Evolutionary conservation across 1,139 yeast genomes (phyloP), one percentile per base, ranked within the genome.

Genomic region (Taiozyma sp.): DNA sequence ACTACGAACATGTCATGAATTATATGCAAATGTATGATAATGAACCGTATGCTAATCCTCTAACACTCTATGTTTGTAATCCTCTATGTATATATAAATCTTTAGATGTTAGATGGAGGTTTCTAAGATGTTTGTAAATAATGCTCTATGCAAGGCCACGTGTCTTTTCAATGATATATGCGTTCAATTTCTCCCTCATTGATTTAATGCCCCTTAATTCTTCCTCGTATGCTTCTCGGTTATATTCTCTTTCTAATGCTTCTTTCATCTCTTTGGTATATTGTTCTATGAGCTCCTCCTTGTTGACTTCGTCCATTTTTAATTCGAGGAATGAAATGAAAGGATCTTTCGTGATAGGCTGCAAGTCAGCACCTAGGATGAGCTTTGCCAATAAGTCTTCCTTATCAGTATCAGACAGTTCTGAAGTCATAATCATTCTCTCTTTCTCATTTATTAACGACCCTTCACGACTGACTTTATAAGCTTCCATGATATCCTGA

Each of bases 391-490:
- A 8, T 12, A 40, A 13, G 10, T 2, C 19, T 22, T 24, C 29
- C 30, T 40, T 40, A 2, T 24, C 19, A 24, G 8, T 8, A 4
- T 23, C 23, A 8, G 29, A 7, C 14, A 38, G 4, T 2, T 12
- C 10, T 5, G 28, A 23, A 3, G n/a, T 30, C 4, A 32, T 4
- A 4, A 52, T 44, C 27, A 48, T 43, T 13, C 38, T 45, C 16
- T 51, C 52, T 28, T 53, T 53, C 14, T 51, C 52, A 12, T 46
- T 46, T 5, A 53, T 19, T 3, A 51, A n/a, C 2, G 54, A 44
- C 1, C 43, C 24, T 19, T 49, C 48, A 29, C 24, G 47, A 8
- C 44, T 46, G n/a, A 27, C 45, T 10, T 24, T 29, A 27, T 39
- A 51, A 13, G 44, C 41, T 6, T 32, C 30, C 12, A 48, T 27